phyloP scores from a whole-genome alignment of 345 rosid genomes.

The Citrus sp. region DNA sequence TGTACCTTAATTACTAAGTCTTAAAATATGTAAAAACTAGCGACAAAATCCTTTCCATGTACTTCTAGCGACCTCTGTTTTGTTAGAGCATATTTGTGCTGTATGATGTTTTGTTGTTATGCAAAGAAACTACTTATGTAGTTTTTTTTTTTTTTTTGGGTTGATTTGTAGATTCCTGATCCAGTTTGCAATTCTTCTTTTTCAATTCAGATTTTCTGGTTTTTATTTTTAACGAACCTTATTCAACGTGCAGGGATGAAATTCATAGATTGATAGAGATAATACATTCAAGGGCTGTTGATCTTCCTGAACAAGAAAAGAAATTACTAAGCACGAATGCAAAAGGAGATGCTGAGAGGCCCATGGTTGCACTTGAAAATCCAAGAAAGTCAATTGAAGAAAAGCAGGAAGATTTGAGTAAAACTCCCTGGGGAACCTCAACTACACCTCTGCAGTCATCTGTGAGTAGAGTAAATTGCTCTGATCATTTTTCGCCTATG shows the following conservation, averaged over 20 bases:
- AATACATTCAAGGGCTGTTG: constrained; percentile 57
- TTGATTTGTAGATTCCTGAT: not conserved
- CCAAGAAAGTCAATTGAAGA: constrained; percentile 29
- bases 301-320: constrained; percentile 38
- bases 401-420: constrained; percentile 34
- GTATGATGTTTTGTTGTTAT: not conserved
- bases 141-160: not conserved
- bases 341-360: constrained; percentile 29
- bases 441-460: constrained; percentile 43
- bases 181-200: not conserved
- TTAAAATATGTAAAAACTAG: not conserved
- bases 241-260: constrained; percentile 55
- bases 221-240: too few species aligned
- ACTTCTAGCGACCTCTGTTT: not conserved
- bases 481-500: not conserved
- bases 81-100: not conserved
- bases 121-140: constrained; percentile 3
- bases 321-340: constrained; percentile 19
- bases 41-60: not conserved
- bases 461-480: constrained; percentile 39
- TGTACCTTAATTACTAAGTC: not conserved
- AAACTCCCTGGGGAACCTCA: constrained; percentile 34
- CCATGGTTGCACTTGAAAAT: constrained; percentile 28
- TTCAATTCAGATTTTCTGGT: not conserved
- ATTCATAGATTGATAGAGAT: constrained; percentile 57